A percentile compares a stretch with the other conserved stretches of the same genome.
phyloP scores from a whole-genome alignment of 2,329 filamentous ascomycete genomes.

The Talaromyces atroroseus region DNA sequence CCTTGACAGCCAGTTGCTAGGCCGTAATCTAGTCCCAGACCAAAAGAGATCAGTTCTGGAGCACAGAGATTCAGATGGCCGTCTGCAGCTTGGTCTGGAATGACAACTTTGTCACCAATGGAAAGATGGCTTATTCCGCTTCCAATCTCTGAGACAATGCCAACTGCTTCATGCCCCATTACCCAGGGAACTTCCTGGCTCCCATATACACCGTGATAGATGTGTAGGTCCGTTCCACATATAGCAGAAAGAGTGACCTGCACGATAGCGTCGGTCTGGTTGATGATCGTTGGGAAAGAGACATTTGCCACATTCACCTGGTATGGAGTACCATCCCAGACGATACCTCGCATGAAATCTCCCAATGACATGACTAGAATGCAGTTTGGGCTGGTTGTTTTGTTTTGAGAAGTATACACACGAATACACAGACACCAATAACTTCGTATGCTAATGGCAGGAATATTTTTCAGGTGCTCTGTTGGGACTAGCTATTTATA shows the following conservation, averaged over 20 bases:
- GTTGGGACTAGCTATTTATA: too few relatives aligned
- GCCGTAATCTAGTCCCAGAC: too few relatives aligned
- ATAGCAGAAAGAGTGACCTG: conserved; percentile 30
- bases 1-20: not conserved
- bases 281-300: conserved; percentile 19
- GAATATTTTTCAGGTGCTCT: too few relatives aligned
- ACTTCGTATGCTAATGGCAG: too few relatives aligned
- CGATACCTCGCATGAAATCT: conserved; percentile 23
- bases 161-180: conserved; percentile 20
- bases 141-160: conserved; percentile 18
- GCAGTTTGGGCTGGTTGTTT: too few relatives aligned
- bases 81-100: conserved; percentile 15
- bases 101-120: conserved; percentile 20
- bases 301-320: conserved; percentile 22
- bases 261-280: conserved; percentile 31
- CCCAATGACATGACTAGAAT: too few relatives aligned
- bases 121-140: conserved; percentile 12
- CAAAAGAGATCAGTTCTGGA: too few relatives aligned
- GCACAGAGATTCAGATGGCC: conserved; percentile 6
- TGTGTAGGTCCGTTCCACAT: conserved; percentile 35
- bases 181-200: conserved; percentile 17
- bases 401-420: too few relatives aligned
- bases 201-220: conserved; percentile 25
- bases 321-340: conserved; percentile 24
- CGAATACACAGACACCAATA: too few relatives aligned